Conservation (phyloP, 2,329 filamentous ascomycete genomes). For the Exophiala lecanii-corni region DNA sequence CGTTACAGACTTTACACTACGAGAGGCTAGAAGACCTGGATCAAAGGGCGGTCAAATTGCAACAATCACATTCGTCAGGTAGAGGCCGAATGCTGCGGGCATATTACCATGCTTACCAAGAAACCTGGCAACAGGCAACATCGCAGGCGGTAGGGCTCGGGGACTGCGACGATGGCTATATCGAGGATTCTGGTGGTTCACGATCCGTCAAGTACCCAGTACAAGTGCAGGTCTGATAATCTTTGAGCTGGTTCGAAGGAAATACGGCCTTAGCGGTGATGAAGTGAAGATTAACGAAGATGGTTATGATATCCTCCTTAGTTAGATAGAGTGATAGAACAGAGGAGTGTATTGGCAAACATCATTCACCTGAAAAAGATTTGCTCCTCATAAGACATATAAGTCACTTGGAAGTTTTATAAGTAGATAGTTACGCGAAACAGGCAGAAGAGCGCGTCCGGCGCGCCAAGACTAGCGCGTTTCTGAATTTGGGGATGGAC, state of each 20-base stretch:
- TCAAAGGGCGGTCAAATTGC: slow-evolving; percentile 39
- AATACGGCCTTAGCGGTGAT: slow-evolving; percentile 53
- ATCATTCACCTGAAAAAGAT: not conserved
- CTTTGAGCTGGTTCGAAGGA: slow-evolving; percentile 59
- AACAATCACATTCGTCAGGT: slow-evolving; percentile 27
- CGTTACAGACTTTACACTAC: slow-evolving; percentile 58
- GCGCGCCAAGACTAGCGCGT: slow-evolving; percentile 2
- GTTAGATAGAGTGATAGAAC: slow-evolving; percentile 29
- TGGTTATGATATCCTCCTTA: slow-evolving; percentile 58
- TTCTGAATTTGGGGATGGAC: no score
- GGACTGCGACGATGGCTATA: slow-evolving; percentile 53
- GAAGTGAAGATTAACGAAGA: slow-evolving; percentile 53
- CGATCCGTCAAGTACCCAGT: slow-evolving; percentile 58
- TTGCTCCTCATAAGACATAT: slow-evolving; percentile 2
- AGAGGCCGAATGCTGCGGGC: slow-evolving; percentile 44
- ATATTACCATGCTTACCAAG: slow-evolving; percentile 58
- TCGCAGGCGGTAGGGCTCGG: slow-evolving; percentile 50
- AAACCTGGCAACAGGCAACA: slow-evolving; percentile 51
- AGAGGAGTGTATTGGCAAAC: no score
- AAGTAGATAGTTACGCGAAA: no score
- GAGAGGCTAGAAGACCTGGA: slow-evolving; percentile 57
- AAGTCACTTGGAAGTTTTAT: no score
- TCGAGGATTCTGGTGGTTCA: slow-evolving; percentile 52
- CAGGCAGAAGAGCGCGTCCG: no score
- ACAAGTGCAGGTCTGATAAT: slow-evolving; percentile 61